A percentile compares a stretch with the other conserved stretches of the same genome.
phyloP scores from a whole-genome alignment of 306 rosid species.

The Cicer pinnatifidum region DNA sequence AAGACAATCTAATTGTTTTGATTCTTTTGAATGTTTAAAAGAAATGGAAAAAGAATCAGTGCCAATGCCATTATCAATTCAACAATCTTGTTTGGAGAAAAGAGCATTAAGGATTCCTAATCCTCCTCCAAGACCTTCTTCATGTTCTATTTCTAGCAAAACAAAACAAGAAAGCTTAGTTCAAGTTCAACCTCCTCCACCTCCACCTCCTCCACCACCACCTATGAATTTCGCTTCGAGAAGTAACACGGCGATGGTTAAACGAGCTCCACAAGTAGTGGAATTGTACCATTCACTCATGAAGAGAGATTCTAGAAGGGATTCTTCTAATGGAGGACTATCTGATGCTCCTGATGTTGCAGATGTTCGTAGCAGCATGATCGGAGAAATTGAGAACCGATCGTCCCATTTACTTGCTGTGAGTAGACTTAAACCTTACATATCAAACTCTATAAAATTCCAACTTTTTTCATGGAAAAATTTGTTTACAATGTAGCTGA shows the following conservation, averaged over 20 bases:
- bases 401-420: conserved; percentile 98
- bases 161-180: conserved; percentile 53
- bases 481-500: background rate
- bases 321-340: conserved; percentile 73
- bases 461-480: background rate
- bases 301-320: conserved; percentile 96
- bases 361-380: conserved; percentile 94
- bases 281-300: conserved; percentile 95
- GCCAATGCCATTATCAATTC: conserved; percentile 53
- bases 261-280: conserved; percentile 94
- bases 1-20: conserved; percentile 85
- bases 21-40: conserved; percentile 61
- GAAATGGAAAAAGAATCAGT: conserved; percentile 67
- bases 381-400: conserved; percentile 96
- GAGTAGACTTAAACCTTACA: conserved; percentile 47
- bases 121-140: conserved; percentile 97
- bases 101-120: conserved; percentile 87
- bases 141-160: conserved; percentile 61
- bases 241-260: conserved; percentile 61
- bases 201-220: conserved; percentile 90
- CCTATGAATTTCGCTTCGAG: conserved; percentile 66
- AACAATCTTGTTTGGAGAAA: conserved; percentile 69
- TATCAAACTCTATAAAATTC: conserved; percentile 1
- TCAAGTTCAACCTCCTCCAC: conserved; percentile 70
- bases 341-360: conserved; percentile 83